These are phyloP conservation scores for Phaffia australis DNA, from an alignment of 768 basidiomycete genomes.

Conservation along the genomic window DNA sequence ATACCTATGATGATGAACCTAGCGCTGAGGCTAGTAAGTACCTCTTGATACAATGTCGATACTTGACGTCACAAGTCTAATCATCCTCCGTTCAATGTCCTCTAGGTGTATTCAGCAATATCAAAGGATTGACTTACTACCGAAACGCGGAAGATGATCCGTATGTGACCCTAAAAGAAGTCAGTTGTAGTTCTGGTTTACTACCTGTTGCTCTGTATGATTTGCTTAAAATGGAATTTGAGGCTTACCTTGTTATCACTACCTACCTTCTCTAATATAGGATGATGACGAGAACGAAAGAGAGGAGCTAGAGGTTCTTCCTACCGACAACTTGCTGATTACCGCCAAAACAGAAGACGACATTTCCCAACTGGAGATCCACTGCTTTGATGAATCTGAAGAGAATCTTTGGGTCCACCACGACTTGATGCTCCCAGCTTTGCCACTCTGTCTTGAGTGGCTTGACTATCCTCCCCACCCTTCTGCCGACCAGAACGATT, in stretches of 20 bases:
- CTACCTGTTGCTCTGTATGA: not conserved
- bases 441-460: constrained; percentile 98
- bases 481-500: constrained; percentile 18
- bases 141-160: constrained; percentile 87
- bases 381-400: constrained; percentile 74
- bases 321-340: constrained; percentile 85
- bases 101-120: constrained; percentile 73
- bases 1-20: constrained; percentile 79
- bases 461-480: constrained; percentile 71
- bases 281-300: constrained; percentile 62
- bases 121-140: constrained; percentile 88
- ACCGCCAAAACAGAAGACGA: constrained; percentile 94
- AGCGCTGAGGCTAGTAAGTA: constrained; percentile 38
- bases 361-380: constrained; percentile 86
- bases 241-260: not conserved
- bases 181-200: constrained; percentile 37
- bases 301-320: constrained; percentile 74
- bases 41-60: constrained; percentile 23
- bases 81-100: not conserved
- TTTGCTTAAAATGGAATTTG: constrained; percentile 4
- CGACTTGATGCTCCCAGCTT: constrained; percentile 92
- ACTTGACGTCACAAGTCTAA: not conserved
- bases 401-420: constrained; percentile 94
- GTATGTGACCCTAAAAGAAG: constrained; percentile 90
- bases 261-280: constrained; percentile 29